Evolutionary conservation across 73 alveolate genomes (phyloP).

Genomic region (Urostyla sp.): DNA sequence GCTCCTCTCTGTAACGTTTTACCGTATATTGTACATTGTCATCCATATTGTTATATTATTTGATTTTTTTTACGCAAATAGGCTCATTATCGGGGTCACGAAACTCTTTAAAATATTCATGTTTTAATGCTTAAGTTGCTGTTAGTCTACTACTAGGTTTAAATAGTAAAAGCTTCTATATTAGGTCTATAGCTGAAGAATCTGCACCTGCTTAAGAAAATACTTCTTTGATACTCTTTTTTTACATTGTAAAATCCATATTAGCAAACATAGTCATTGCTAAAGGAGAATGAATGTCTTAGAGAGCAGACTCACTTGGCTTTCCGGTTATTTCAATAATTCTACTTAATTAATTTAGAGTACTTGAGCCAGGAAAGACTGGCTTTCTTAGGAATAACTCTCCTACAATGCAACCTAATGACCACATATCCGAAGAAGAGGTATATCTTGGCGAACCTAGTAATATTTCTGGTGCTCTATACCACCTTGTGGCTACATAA

Average conservation of each 20-base stretch:
- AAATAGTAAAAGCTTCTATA: conserved; percentile 74
- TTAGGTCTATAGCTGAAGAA: conserved; percentile 83
- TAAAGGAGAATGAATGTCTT: conserved; percentile 74
- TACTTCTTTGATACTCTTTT: conserved; percentile 50
- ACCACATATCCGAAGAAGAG: conserved; percentile 93
- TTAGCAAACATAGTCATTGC: conserved; percentile 75
- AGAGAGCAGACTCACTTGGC: conserved; percentile 78
- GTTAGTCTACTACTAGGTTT: conserved; percentile 81
- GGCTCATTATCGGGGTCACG: conserved; percentile 83
- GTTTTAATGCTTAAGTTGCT: conserved; percentile 86
- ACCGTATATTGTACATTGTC: conserved; percentile 84
- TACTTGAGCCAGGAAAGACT: conserved; percentile 90
- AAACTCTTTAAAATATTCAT: conserved; percentile 85
- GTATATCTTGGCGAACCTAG: conserved; percentile 85
- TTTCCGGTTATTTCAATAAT: conserved; percentile 81
- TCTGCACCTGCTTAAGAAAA: conserved; percentile 74
- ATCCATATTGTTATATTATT: conserved; percentile 81
- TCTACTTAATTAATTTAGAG: conserved; percentile 76
- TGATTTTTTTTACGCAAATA: conserved; percentile 77
- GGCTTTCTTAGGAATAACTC: conserved; percentile 89
- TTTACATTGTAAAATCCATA: conserved; percentile 43
- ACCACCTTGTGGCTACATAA: conserved; percentile 95
- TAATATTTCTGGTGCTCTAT: conserved; percentile 95
- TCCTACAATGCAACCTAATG: conserved; percentile 92
- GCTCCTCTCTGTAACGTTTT: conserved; percentile 81